Evolutionary conservation across 805 yeast genomes (phyloP), one percentile per base, ranked within the genome.

Genomic region (Yarrowia deformans): DNA sequence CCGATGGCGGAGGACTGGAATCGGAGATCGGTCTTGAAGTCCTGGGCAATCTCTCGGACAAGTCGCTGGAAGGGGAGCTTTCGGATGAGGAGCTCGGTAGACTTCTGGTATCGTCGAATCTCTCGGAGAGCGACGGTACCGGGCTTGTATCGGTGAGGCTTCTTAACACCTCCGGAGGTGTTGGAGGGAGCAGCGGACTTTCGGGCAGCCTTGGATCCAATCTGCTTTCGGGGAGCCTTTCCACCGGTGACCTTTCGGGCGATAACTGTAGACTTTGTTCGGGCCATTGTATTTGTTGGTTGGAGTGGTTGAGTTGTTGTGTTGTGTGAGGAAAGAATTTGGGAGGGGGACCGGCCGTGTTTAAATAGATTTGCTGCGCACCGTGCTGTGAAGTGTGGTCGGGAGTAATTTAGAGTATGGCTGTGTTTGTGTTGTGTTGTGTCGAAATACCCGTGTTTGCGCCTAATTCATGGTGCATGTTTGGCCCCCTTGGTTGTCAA

Each of bases 121-220:
- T 90, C 95, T 87, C 94, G 89, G 80, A 90, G 89, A 77, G 96
- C 96, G 79, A 90, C 94, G 79, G 94, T 90, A 88, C 96, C 96
- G 79, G 96, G 96, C 91, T 90, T 90, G 84, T 90, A 90, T 88
- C 96, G 89, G 87, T 89, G 95, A 74, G 93, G 93, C 84, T 90
- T 90, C 89, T 90, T 90, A 79, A 90, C 94, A 85, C 94, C 95
- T 79, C 94, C 94, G 71, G 90, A 84, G 81, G 92, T 89, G 70
- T 79, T 82, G 70, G 90, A 82, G 81, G 93, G 93, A 70, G 93
- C 94, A 42, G 52, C 50, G 58, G 94, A 89, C 83, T 90, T 90
- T 84, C 95, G 87, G 75, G 96, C 95, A 74, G 93, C 94, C 86
- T 90, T 90, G 73, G 95, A 90, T 73, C 95, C 94, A 77, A 90